A percentile compares a stretch with the other conserved stretches of the same genome.
These are phyloP conservation scores for Aureobasidium vineae DNA, from an alignment of 2,329 filamentous ascomycete genomes.

Conservation along the genomic window DNA sequence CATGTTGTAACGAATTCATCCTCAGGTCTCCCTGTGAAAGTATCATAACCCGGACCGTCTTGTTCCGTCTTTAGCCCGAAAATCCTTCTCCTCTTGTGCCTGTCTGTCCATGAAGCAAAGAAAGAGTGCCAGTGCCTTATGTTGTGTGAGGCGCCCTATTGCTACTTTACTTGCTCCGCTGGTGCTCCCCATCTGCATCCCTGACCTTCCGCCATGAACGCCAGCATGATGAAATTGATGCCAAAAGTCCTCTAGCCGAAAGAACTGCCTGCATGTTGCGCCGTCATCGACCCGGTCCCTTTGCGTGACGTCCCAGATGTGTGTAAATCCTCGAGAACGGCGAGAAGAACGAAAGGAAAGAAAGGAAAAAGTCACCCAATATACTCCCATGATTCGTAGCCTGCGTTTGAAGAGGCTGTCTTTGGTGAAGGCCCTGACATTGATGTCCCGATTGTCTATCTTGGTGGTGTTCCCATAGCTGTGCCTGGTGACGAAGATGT, in stretches of 20 bases:
- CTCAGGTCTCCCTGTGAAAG: conserved; percentile 1
- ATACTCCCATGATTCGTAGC: conserved; percentile 21
- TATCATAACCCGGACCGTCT: neutral
- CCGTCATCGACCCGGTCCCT: conserved; percentile 1
- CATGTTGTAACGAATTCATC: neutral
- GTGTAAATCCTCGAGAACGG: neutral
- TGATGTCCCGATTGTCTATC: neutral
- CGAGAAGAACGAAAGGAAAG: neutral
- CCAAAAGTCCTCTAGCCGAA: neutral
- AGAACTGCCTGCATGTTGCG: neutral
- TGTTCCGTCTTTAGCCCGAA: neutral
- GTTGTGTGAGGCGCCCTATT: neutral
- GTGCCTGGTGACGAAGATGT: conserved; percentile 22
- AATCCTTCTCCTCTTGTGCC: conserved; percentile 4
- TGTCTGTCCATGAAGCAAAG: neutral
- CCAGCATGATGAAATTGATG: neutral
- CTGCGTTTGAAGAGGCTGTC: neutral
- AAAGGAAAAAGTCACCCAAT: neutral
- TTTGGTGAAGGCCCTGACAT: neutral
- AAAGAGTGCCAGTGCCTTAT: neutral
- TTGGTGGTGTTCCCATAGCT: conserved; percentile 18
- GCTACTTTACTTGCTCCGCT: conserved; percentile 1
- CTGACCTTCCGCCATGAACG: neutral
- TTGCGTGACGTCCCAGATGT: neutral
- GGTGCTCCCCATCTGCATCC: neutral